Base-by-base conservation (phyloP, 1,284 basidiomycete genomes). In the Irpex lacteus region DNA sequence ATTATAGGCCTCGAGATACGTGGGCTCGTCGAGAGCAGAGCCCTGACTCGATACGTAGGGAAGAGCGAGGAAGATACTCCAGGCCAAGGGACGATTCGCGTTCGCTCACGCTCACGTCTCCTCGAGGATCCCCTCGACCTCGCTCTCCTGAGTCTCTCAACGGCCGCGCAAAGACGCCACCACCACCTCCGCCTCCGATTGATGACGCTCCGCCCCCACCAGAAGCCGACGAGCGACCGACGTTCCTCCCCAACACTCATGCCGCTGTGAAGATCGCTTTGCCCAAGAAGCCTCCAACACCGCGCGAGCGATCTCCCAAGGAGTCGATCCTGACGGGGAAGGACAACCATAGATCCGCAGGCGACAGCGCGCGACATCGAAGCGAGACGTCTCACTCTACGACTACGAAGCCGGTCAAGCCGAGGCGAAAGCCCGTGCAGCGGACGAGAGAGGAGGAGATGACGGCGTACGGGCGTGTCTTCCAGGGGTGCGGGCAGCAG, bases 401-500 rank as follows among this genome's bases (percentile, higher is more conserved):
- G 59, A 60, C 11, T 40, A 54, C 50, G 59, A 60, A 15, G 49
- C 61, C 15, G 63, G 64, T 13, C 18, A 63, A 63, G n/a, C 61
- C 62, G 4, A 70, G 66, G 47, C 72, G 74, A 38, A 74, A 71
- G 61, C 78, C 80, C 1, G 74, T 80, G 2, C 80, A 81, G n/a
- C 82, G 88, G 62, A 80, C 87, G 2, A 77, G 80, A 21, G 86
- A 88, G 65, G 85, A 91, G 65, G 95, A 96, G 72, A 73, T 81
- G 67, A 76, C 77, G 50, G 85, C 82, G 0, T 92, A 91, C 70
- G 86, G 87, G 2, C 85, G 85, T 64, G 77, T 77, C 2, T 95
- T 98, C 69, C 77, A 82, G 18, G 96, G 96, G 0, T 92, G 91
- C 70, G 92, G 94, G 2, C 78, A 80, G 56, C 85, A 96, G 66